Evolutionary conservation across 306 rosid genomes (phyloP), one percentile per base, ranked within the genome.

Genomic region (Trifolium repens): DNA sequence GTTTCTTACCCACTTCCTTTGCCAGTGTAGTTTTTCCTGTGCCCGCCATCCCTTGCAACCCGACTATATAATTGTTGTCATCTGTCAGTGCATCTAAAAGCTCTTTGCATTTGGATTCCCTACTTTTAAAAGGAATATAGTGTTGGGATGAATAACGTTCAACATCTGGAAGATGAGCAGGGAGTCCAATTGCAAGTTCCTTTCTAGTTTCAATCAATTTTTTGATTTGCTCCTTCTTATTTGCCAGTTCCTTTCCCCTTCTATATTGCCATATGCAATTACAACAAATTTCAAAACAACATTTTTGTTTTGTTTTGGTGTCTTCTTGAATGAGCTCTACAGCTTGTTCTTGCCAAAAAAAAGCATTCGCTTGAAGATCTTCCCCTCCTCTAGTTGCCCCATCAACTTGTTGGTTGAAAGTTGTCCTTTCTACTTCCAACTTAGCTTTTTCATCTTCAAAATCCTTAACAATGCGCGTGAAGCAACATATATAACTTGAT

Each of bases 11-110:
- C 3, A 74, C 72, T 68, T 68, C 22, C 60, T 2, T 37, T 34
- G 71, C 80, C 61, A 80, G 12, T 15, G 76, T 74, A 8, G 84
- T 49, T 40, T 74, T 80, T 0, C 83, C 83, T 0, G 19, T 27
- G 8, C 83, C 83, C 2, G 75, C 79, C 49, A 67, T 37, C 39
- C 79, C 82, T 5, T 50, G 27, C 62, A 79, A 47, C 26, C 78
- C 74, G 14, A 8, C 47, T 30, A 71, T 26, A 65, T 44, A 55
- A 9, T 24, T 64, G 1, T n/a, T 66, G 9, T 34, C 75, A 76
- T 76, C 35, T 5, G 0, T 26, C 1, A 76, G 9, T 8, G 78
- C 75, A n/a, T 71, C 16, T 43, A 4, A 16, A 2, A 81, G 59
- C 19, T 57, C 32, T 4, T 37, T 4, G 39, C 0, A 46, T 15